Evolutionary conservation across 352 stramenopile genomes (phyloP).

Genomic region (Phytopythium litorale): DNA sequence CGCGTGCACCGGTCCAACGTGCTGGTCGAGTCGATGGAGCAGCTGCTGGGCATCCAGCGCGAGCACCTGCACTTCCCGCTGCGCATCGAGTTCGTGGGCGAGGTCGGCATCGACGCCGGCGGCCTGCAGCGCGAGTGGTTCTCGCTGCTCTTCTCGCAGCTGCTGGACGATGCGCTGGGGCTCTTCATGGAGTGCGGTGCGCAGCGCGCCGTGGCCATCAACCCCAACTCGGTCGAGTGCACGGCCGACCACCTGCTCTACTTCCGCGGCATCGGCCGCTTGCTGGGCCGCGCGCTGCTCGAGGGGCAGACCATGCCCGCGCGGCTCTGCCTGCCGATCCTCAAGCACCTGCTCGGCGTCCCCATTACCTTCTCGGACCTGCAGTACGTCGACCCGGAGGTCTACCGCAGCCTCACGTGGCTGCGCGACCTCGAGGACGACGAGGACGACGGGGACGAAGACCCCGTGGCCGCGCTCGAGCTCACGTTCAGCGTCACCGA

Average conservation of each 20-base stretch:
- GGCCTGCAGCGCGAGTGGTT: slow-evolving; percentile 82
- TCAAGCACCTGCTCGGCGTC: slow-evolving; percentile 79
- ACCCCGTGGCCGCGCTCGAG: slow-evolving; percentile 60
- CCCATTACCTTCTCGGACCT: slow-evolving; percentile 82
- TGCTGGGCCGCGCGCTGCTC: slow-evolving; percentile 65
- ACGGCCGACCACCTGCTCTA: slow-evolving; percentile 85
- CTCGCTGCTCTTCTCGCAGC: slow-evolving; percentile 65
- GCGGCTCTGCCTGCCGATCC: slow-evolving; percentile 63
- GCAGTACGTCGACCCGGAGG: slow-evolving; percentile 72
- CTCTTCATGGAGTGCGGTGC: slow-evolving; percentile 79
- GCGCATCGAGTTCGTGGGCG: slow-evolving; percentile 84
- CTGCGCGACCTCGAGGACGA: slow-evolving; percentile 37
- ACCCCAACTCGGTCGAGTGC: slow-evolving; percentile 69
- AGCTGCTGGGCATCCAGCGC: slow-evolving; percentile 66
- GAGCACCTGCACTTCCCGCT: slow-evolving; percentile 79
- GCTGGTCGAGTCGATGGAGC: slow-evolving; percentile 78
- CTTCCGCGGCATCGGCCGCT: slow-evolving; percentile 67
- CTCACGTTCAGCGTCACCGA: slow-evolving; percentile 77
- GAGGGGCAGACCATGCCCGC: slow-evolving; percentile 76
- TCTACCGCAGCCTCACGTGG: slow-evolving; percentile 78
- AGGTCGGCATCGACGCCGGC: slow-evolving; percentile 73
- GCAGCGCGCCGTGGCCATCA: slow-evolving; percentile 60
- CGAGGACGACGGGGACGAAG: slow-evolving; percentile 15
- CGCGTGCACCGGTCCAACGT: slow-evolving; percentile 70
- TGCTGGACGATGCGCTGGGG: slow-evolving; percentile 61